phyloP scores from a whole-genome alignment of 2,329 filamentous ascomycete genomes.

The Fusarium protoensiforme region DNA sequence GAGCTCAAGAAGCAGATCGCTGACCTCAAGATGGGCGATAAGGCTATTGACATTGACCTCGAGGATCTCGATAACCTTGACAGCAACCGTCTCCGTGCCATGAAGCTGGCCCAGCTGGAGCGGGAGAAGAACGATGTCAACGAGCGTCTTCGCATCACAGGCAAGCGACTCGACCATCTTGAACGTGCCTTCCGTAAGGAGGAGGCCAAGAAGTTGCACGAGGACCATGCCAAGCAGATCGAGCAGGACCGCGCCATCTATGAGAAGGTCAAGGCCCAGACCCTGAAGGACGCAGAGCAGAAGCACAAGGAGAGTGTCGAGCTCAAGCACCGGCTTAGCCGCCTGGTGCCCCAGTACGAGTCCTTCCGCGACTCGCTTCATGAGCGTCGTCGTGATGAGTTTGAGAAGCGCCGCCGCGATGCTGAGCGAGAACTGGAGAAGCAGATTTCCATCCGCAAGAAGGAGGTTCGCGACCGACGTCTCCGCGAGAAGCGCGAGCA shows the following conservation, averaged over 20 bases:
- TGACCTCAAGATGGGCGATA: conserved; percentile 90
- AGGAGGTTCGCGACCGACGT: conserved; percentile 86
- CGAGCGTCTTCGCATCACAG: conserved; percentile 89
- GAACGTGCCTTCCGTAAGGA: conserved; percentile 97
- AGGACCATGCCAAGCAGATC: conserved; percentile 87
- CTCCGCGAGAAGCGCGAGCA: conserved; percentile 84
- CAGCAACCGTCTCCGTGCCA: conserved; percentile 87
- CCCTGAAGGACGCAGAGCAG: conserved; percentile 80
- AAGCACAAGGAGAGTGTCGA: conserved; percentile 95
- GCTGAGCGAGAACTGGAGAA: conserved; percentile 94
- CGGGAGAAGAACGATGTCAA: conserved; percentile 97
- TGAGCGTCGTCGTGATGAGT: conserved; percentile 91
- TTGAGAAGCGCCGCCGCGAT: conserved; percentile 91
- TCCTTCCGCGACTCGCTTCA: conserved; percentile 84
- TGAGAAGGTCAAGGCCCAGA: conserved; percentile 81
- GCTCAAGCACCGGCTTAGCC: conserved; percentile 90
- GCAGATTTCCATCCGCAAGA: conserved; percentile 87
- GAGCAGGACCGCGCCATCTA: conserved; percentile 82
- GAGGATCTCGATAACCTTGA: conserved; percentile 88
- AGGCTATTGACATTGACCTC: conserved; percentile 79
- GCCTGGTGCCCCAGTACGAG: conserved; percentile 87
- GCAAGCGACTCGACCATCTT: conserved; percentile 95
- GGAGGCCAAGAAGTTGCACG: conserved; percentile 89
- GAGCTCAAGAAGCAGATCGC: conserved; percentile 93
- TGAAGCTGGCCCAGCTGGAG: conserved; percentile 96